phyloP scores from a whole-genome alignment of 1,139 yeast species.

The Geotrichum aggregatum region DNA sequence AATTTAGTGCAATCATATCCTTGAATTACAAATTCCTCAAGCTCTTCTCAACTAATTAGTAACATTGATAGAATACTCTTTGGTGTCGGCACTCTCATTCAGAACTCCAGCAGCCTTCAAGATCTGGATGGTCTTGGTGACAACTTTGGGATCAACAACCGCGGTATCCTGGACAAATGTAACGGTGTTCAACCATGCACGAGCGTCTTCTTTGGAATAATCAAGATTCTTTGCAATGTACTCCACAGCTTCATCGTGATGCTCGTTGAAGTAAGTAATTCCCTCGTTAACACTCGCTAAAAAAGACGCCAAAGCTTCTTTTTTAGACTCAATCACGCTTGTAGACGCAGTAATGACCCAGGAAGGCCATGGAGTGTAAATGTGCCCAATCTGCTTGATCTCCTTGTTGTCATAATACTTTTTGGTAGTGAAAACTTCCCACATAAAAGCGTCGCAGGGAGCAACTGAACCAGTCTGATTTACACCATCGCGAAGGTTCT shows the following conservation, averaged over 20 bases:
- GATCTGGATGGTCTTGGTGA: constrained; percentile 56
- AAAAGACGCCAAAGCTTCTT: constrained; percentile 42
- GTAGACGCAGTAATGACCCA: constrained; percentile 70
- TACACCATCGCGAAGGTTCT: constrained; percentile 74
- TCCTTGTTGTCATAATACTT: constrained; percentile 76
- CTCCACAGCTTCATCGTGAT: constrained; percentile 62
- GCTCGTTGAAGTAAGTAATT: constrained; percentile 54
- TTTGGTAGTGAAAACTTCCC: constrained; percentile 91
- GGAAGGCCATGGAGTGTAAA: constrained; percentile 94
- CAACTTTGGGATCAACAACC: constrained; percentile 48
- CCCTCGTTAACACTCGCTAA: constrained; percentile 60
- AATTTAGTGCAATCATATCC: too few species aligned
- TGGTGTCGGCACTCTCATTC: constrained; percentile 28
- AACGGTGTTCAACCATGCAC: constrained; percentile 76
- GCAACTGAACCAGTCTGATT: constrained; percentile 45
- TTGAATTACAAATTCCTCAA: too few species aligned
- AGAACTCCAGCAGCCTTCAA: constrained; percentile 59
- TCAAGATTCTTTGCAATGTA: constrained; percentile 66
- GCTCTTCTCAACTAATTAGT: neutral
- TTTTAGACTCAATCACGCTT: constrained; percentile 35
- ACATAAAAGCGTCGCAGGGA: constrained; percentile 81
- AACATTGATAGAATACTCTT: constrained; percentile 22
- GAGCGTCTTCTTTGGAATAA: constrained; percentile 72
- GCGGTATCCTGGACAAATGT: constrained; percentile 52
- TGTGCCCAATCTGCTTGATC: constrained; percentile 77